These are phyloP conservation scores for Golubevia pallescens DNA, from an alignment of 1,284 basidiomycete species.

Conservation along the genomic window DNA sequence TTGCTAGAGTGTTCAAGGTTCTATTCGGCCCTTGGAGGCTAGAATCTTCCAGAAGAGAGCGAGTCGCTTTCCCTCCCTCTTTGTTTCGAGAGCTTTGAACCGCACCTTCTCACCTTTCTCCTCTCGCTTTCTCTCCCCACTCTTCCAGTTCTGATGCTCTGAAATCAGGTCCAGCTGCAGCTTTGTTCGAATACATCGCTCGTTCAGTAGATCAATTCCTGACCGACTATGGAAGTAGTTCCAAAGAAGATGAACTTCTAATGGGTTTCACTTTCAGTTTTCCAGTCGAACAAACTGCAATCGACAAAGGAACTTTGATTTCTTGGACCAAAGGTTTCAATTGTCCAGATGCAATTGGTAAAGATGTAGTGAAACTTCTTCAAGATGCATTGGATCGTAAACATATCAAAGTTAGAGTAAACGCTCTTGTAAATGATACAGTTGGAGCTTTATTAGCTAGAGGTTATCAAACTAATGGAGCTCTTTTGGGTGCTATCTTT, in stretches of 20 bases:
- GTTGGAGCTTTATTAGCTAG: conserved; percentile 91
- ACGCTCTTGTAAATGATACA: conserved; percentile 92
- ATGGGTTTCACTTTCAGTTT: conserved; percentile 69
- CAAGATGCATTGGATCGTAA: conserved; percentile 93
- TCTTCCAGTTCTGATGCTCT: conserved; percentile 37
- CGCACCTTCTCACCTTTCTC: no score
- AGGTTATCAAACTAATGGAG: conserved; percentile 87
- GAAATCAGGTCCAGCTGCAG: conserved; percentile 39
- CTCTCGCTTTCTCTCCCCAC: not conserved
- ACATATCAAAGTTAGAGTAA: conserved; percentile 89
- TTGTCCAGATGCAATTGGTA: conserved; percentile 74
- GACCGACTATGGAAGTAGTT: conserved; percentile 32
- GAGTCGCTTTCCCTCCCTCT: no score
- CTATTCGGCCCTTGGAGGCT: no score
- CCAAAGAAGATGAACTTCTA: conserved; percentile 29
- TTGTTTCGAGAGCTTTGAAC: no score
- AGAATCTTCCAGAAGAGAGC: no score
- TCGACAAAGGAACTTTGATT: conserved; percentile 84
- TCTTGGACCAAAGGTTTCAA: conserved; percentile 83
- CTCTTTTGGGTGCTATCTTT: conserved; percentile 87
- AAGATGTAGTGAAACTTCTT: conserved; percentile 88
- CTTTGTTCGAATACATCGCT: conserved; percentile 58
- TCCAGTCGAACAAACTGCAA: conserved; percentile 94
- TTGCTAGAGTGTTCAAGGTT: no score
- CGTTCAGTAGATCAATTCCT: conserved; percentile 45